Evolutionary conservation across 1,284 basidiomycete species (phyloP).

Genomic region (Wallemia mellicola): DNA sequence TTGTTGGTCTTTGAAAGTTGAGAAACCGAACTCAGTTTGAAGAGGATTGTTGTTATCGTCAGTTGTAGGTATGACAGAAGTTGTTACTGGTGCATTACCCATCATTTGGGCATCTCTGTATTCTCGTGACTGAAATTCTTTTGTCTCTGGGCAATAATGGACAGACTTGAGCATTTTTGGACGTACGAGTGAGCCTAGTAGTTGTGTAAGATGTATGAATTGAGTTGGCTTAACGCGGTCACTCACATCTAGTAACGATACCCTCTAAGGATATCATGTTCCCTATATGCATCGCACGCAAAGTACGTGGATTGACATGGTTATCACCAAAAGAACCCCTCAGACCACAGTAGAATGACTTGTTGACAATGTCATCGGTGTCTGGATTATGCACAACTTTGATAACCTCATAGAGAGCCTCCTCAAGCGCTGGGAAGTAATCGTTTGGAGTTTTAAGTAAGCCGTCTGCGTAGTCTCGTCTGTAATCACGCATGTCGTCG

Average conservation of each 20-base stretch:
- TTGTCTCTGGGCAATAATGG: conserved; percentile 71
- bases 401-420: conserved; percentile 46
- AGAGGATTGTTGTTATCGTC: conserved; percentile 68
- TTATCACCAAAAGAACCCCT: conserved; percentile 97
- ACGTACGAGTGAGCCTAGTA: conserved; percentile 53
- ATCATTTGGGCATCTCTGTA: conserved; percentile 70
- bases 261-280: conserved; percentile 94
- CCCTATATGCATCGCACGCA: conserved; percentile 61
- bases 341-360: conserved; percentile 50
- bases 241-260: conserved; percentile 71
- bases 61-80: conserved; percentile 65
- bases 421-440: conserved; percentile 73
- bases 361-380: conserved; percentile 54
- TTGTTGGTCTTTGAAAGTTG: conserved; percentile 85
- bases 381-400: conserved; percentile 42
- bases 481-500: conserved; percentile 82
- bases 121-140: conserved; percentile 54
- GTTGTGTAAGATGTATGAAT: neutral
- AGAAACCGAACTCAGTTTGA: conserved; percentile 75
- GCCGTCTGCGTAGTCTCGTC: conserved; percentile 34
- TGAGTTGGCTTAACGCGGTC: too few relatives aligned
- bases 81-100: conserved; percentile 49
- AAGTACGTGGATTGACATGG: conserved; percentile 79
- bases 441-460: conserved; percentile 66
- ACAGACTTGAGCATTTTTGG: conserved; percentile 94